Evolutionary conservation across 75 land plant species (phyloP).

Genomic region (Cupressus sempervirens): DNA sequence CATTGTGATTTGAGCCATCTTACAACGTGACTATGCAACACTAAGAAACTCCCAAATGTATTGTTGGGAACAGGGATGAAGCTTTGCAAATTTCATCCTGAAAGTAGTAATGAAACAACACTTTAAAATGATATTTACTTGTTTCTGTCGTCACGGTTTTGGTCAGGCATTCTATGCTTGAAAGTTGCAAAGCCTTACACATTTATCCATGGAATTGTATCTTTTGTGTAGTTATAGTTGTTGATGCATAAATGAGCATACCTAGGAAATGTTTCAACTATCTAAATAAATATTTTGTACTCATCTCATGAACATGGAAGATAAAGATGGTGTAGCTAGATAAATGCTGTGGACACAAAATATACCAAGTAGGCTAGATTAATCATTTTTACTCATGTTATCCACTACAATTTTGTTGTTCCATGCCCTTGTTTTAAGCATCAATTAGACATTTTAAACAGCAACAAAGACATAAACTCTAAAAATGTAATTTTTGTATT

Average conservation of each 20-base stretch:
- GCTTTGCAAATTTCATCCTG: neutral
- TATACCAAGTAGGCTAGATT: neutral
- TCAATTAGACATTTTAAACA: neutral
- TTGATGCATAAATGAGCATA: neutral
- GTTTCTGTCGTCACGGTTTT: neutral
- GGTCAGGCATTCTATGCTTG: neutral
- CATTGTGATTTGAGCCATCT: neutral
- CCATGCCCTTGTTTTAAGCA: neutral
- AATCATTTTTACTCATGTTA: neutral
- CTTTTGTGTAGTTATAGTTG: neutral
- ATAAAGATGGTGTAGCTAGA: neutral
- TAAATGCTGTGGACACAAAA: neutral
- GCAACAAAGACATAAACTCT: neutral
- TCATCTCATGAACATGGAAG: neutral
- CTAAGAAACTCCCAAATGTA: neutral
- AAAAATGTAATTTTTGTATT: no score
- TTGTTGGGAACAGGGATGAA: neutral
- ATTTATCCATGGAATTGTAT: neutral
- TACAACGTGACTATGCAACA: neutral
- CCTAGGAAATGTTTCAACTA: neutral
- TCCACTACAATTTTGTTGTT: neutral
- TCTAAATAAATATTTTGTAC: neutral
- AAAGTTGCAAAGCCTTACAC: neutral
- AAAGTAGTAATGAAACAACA: neutral
- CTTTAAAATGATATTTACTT: neutral